Evolutionary conservation across 2,329 filamentous ascomycete genomes (phyloP).

Genomic region (Talaromyces sp.): DNA sequence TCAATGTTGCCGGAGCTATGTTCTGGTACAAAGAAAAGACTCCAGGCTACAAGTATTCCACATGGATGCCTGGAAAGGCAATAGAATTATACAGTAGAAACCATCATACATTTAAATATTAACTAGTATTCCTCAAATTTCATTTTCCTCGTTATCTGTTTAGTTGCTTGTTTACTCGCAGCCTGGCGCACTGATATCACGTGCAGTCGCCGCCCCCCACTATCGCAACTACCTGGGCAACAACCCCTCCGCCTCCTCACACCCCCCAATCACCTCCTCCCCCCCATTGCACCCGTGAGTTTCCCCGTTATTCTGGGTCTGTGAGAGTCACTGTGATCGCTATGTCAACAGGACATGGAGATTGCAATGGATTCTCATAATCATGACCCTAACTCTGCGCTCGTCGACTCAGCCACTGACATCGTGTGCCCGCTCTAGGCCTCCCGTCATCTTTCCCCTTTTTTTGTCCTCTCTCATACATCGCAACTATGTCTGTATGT

Average conservation of each 20-base stretch:
- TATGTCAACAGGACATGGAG: background rate
- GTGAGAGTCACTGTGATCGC: background rate
- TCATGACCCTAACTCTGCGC: background rate
- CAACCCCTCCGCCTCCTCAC: constrained; percentile 40
- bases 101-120: background rate
- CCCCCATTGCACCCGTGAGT: constrained; percentile 21
- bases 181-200: constrained; percentile 22
- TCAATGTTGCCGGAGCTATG: background rate
- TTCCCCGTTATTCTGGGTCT: constrained; percentile 7
- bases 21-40: background rate
- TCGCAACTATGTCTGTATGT: constrained; percentile 40
- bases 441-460: constrained; percentile 19
- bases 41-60: constrained; percentile 10
- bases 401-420: constrained; percentile 28
- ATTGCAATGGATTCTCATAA: background rate
- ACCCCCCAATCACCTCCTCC: constrained; percentile 17
- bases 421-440: constrained; percentile 32
- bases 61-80: constrained; percentile 8
- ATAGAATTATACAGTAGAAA: background rate
- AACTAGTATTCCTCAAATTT: background rate
- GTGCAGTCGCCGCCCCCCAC: constrained; percentile 30
- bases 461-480: constrained; percentile 24
- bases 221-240: constrained; percentile 36
- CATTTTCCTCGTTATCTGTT: background rate
- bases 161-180: constrained; percentile 17